Conservation (phyloP, 2,329 filamentous ascomycete species). For the Fusarium robinianum region DNA sequence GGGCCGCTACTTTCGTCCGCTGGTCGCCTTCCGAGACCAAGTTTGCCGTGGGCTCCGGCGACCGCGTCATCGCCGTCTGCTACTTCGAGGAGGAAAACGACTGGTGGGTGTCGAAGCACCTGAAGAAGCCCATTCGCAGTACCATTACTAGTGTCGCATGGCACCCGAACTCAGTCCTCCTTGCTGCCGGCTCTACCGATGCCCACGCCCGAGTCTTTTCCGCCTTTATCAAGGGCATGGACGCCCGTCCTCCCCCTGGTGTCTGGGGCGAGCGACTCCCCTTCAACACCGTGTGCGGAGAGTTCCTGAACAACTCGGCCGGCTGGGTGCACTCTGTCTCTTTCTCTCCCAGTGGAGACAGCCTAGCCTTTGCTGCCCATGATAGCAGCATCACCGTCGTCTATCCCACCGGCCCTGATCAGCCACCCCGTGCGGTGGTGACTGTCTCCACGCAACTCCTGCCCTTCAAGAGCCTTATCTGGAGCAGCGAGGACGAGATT, state of each 20-base stretch:
- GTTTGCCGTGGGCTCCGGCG: slow-evolving; percentile 95
- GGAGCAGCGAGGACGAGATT: slow-evolving; percentile 90
- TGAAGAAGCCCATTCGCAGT: slow-evolving; percentile 98
- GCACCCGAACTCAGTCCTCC: slow-evolving; percentile 96
- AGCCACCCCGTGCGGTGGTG: slow-evolving; percentile 87
- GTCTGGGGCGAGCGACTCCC: slow-evolving; percentile 95
- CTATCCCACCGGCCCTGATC: slow-evolving; percentile 88
- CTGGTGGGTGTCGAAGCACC: slow-evolving; percentile 99
- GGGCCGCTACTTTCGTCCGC: slow-evolving; percentile 93
- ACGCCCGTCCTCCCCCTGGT: slow-evolving; percentile 80
- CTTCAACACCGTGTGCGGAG: slow-evolving; percentile 98
- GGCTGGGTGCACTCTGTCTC: slow-evolving; percentile 95
- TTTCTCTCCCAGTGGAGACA: slow-evolving; percentile 90
- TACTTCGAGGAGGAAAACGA: slow-evolving; percentile 99
- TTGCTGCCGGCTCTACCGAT: slow-evolving; percentile 95
- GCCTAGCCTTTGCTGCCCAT: slow-evolving; percentile 91
- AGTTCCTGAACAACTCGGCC: slow-evolving; percentile 93
- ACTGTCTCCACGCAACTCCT: slow-evolving; percentile 88
- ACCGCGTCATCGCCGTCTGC: slow-evolving; percentile 93
- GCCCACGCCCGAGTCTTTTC: slow-evolving; percentile 95
- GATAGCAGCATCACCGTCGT: slow-evolving; percentile 97
- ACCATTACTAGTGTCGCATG: slow-evolving; percentile 94
- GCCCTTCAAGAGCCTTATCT: slow-evolving; percentile 90
- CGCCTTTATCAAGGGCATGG: slow-evolving; percentile 93
- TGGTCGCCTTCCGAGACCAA: slow-evolving; percentile 98